Base-by-base conservation (phyloP, 2,329 filamentous ascomycete species). In the Bisporella sp. region DNA sequence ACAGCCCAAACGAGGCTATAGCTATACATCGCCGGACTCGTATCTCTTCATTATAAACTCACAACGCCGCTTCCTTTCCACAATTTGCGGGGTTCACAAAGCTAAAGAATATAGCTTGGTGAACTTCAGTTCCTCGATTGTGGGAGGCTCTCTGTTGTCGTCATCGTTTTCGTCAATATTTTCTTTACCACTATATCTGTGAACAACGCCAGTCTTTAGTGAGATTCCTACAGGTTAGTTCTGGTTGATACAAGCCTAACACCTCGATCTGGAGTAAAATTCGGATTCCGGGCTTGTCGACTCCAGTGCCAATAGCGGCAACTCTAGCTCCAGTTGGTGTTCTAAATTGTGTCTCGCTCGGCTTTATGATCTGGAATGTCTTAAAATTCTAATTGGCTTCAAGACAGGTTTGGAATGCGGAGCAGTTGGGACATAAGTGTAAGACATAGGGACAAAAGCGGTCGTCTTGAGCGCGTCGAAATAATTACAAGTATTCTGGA, bases 401-500 rank as follows among this genome's bases (percentile, higher is more conserved):
- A 47, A 31, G 48, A 45, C 42, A 56, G 45, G 48, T 54, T 37
- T 46, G 31, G 31, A 46, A 5, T 33, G 45, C 13, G 45, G 45
- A 46, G 45, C 11, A 46, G 31, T 46, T 46, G 31, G 44, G 12
- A 6, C 21, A 28, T 46, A 46, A 28, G 45, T 46, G 29, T 46
- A 46, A 6, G 13, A 21, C 29, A 13, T 46, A 21, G 29, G 29
- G 31, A n/a, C 45, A 13, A 46, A 28, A 39, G 43, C 33, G 43
- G 48, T 44, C 28, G 46, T 50, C 43, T 50, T 7, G 43, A 55
- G 51, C 45, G 31, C 31, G 42, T 56, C 31, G 45, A 53, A 57
- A 58, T 52, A 31, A 49, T 52, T 55, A 13, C 21, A 31, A 55
- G 51, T 55, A 56, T 41, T 56, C 21, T n/a, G 29, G 55, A 37